These are phyloP conservation scores for Saturnispora saitoi DNA, from an alignment of 805 yeast species.

Conservation along the genomic window DNA sequence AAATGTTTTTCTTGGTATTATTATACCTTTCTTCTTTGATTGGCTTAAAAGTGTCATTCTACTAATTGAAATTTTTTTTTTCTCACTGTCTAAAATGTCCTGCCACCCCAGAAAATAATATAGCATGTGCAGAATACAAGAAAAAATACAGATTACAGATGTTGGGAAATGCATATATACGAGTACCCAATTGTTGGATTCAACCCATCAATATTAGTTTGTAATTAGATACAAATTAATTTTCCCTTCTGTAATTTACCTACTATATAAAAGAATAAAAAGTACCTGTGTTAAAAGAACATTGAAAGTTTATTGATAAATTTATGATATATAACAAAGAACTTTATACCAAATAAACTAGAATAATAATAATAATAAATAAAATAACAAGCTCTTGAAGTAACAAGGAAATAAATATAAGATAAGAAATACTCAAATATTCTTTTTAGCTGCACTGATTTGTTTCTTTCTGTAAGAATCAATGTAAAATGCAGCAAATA, in stretches of 20 bases:
- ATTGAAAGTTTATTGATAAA: no score
- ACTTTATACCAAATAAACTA: no score
- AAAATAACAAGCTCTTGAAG: no score
- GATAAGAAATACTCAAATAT: not conserved
- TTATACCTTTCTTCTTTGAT: not conserved
- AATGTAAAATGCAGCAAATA: conserved; percentile 57
- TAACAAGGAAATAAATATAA: not conserved
- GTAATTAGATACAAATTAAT: no score
- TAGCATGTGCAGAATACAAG: not conserved
- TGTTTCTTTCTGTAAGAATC: conserved; percentile 40
- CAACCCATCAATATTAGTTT: no score
- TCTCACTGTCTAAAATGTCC: not conserved
- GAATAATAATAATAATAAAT: no score
- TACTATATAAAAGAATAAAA: no score
- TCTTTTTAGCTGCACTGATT: conserved; percentile 1
- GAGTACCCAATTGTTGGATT: not conserved
- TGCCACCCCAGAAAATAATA: not conserved
- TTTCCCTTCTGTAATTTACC: no score
- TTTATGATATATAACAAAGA: no score
- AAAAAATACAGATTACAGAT: not conserved
- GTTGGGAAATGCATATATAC: not conserved
- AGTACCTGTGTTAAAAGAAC: no score
- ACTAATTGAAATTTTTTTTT: not conserved
- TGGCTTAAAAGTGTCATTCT: not conserved
- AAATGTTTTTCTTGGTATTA: not conserved